Conservation (phyloP, 768 basidiomycete species). For the Clavulina sp. region DNA sequence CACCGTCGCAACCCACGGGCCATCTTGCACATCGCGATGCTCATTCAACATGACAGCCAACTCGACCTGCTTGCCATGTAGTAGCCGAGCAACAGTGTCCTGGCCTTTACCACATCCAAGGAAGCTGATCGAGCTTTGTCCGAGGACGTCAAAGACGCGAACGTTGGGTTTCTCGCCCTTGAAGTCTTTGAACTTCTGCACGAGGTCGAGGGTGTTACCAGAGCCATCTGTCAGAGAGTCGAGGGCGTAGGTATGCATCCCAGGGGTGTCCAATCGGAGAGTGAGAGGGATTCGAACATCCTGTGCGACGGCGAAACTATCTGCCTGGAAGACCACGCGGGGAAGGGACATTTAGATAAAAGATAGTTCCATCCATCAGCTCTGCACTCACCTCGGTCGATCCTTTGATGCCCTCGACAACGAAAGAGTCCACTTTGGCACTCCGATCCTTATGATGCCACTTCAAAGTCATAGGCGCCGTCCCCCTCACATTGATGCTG, state of each 20-base stretch:
- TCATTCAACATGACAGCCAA: slow-evolving; percentile 40
- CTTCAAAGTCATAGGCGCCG: slow-evolving; percentile 37
- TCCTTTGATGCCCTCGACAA: slow-evolving; percentile 73
- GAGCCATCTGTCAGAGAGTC: slow-evolving; percentile 71
- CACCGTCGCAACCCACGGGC: slow-evolving; percentile 48
- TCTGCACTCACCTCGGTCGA: slow-evolving; percentile 21
- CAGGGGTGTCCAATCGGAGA: slow-evolving; percentile 42
- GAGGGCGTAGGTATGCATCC: slow-evolving; percentile 53
- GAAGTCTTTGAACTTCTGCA: slow-evolving; percentile 19
- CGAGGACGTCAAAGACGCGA: slow-evolving; percentile 53
- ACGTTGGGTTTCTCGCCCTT: slow-evolving; percentile 16
- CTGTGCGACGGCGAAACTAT: slow-evolving; percentile 18
- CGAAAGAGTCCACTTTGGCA: slow-evolving; percentile 46
- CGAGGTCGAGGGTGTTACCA: slow-evolving; percentile 44
- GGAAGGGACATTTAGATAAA: background rate
- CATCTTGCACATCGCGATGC: slow-evolving; percentile 43
- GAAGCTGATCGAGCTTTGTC: slow-evolving; percentile 57
- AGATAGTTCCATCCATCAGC: no score
- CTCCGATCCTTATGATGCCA: slow-evolving; percentile 61
- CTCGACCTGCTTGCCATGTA: slow-evolving; percentile 34
- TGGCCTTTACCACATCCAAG: slow-evolving; percentile 40
- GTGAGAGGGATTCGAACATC: slow-evolving; percentile 51
- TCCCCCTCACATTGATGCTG: slow-evolving; percentile 22
- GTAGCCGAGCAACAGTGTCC: slow-evolving; percentile 46
- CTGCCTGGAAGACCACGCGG: slow-evolving; percentile 5